Evolutionary conservation across 805 yeast genomes (phyloP), one percentile per base, ranked within the genome.

Genomic region (Candida sphagnicola): DNA sequence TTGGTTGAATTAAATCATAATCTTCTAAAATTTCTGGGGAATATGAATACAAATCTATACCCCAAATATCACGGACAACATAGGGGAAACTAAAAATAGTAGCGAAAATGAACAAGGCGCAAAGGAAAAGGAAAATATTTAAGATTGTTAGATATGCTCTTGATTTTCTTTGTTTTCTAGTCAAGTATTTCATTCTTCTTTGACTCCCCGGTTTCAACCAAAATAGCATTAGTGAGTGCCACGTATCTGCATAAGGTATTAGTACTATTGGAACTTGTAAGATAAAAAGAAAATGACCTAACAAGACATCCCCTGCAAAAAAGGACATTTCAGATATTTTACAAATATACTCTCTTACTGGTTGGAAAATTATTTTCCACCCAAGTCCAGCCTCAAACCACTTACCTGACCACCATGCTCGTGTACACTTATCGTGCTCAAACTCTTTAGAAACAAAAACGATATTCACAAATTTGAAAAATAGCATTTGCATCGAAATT

Each of bases 331-430:
- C 93, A 49, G 75, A 71, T 1, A 74, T 59, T 49, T 84, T 84
- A 41, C 86, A 81, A 16, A 75, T 40, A 37, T 65, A 75, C 52
- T 83, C 91, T 49, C 91, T 61, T 2, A 72, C 42, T 1, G 89
- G 89, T 45, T 82, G 89, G 2, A 80, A 62, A 4, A 82, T 37
- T 0, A 77, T 62, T 34, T 72, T 57, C 77, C 82, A 77, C 0
- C 89, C 87, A 32, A 82, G 63, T 0, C 80, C 80, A 0, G 80
- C 70, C 11, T 70, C 70, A 34, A 73, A 51, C 91, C 91, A 84
- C 40, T 71, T 76, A 0, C 90, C 89, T 8, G 86, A 74, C 89
- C 70, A 63, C 67, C 67, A 63, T 2, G 90, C 82, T 26, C 74
- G 55, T 49, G 82, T 85, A 0, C 85, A 61, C 32, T 66, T 72